Evolutionary conservation across 129 eudicot species (phyloP).

Genomic region (Saposhnikovia divaricata): DNA sequence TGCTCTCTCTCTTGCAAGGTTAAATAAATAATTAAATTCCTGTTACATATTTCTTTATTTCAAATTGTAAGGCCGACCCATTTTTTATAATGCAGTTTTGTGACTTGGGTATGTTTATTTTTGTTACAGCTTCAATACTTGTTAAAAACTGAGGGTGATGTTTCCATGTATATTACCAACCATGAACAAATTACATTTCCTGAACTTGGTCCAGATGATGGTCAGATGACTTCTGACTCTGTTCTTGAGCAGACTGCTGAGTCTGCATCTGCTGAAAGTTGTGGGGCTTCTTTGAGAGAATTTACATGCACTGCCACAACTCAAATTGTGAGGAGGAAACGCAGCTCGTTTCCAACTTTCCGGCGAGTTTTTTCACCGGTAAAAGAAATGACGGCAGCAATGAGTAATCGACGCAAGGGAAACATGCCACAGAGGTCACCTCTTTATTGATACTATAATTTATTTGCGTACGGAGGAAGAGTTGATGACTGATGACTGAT

Average conservation of each 20-base stretch:
- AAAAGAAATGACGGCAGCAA: conserved; percentile 7
- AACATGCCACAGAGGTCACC: conserved; percentile 63
- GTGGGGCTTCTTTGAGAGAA: conserved; percentile 21
- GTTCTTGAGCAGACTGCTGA: conserved; percentile 56
- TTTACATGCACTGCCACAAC: conserved; percentile 48
- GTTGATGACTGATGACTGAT: too few relatives aligned
- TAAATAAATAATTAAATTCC: too few relatives aligned
- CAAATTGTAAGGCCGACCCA: neutral
- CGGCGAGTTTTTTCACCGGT: conserved; percentile 22
- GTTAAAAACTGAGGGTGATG: conserved; percentile 24
- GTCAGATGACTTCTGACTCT: conserved; percentile 60
- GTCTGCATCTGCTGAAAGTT: conserved; percentile 44
- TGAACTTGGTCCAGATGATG: conserved; percentile 49
- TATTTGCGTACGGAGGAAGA: conserved; percentile 10
- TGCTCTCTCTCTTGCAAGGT: conserved; percentile 97
- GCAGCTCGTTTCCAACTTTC: conserved; percentile 25
- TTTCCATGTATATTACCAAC: conserved; percentile 36
- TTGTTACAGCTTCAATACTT: conserved; percentile 34
- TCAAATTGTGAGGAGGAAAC: conserved; percentile 58
- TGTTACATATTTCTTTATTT: neutral
- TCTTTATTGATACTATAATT: conserved; percentile 18
- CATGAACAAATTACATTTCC: conserved; percentile 37
- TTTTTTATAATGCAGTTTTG: neutral
- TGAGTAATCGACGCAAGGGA: conserved; percentile 56
- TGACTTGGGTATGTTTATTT: neutral